Percentiles rank a stretch among this genome's conserved stretches.
phyloP scores from a whole-genome alignment of 2,329 filamentous ascomycete genomes.

The Cylindrodendrum hubeiense region DNA sequence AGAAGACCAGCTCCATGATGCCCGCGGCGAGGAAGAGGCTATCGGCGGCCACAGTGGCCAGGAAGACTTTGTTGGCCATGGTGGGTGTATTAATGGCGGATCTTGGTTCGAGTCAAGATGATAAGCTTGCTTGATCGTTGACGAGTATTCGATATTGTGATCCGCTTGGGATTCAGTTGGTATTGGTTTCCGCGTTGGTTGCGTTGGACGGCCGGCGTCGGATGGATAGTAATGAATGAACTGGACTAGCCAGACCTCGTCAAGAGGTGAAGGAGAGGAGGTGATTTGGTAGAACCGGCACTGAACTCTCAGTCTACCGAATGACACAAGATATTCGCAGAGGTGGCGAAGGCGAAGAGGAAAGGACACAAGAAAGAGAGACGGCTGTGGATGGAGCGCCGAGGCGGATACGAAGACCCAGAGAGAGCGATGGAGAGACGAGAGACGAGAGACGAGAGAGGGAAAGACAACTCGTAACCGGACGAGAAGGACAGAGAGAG shows the following conservation, averaged over 20 bases:
- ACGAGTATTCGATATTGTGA: slow-evolving; percentile 9
- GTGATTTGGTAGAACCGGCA: slow-evolving; percentile 30
- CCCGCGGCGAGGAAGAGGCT: slow-evolving; percentile 66
- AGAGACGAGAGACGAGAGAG: not conserved
- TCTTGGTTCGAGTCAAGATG: not conserved
- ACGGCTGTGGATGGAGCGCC: not conserved
- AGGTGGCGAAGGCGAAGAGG: not conserved
- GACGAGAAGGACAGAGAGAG: slow-evolving; percentile 12
- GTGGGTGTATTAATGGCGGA: slow-evolving; percentile 22
- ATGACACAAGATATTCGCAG: not conserved
- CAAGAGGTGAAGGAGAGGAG: slow-evolving; percentile 36
- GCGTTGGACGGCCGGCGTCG: slow-evolving; percentile 43
- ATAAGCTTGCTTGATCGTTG: not conserved
- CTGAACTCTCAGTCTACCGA: slow-evolving; percentile 22
- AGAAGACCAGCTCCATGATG: slow-evolving; percentile 67
- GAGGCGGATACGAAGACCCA: slow-evolving; percentile 6
- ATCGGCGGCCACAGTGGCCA: slow-evolving; percentile 62
- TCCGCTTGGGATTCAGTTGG: slow-evolving; percentile 7
- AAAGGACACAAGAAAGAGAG: slow-evolving; percentile 5
- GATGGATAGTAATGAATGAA: slow-evolving; percentile 24
- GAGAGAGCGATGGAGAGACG: too few species aligned
- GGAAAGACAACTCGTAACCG: slow-evolving; percentile 19
- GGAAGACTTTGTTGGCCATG: slow-evolving; percentile 69
- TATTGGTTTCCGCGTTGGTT: slow-evolving; percentile 15
- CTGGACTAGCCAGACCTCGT: slow-evolving; percentile 35